Percentiles rank a stretch among this genome's conserved stretches.
These are phyloP conservation scores for Claviceps purpurea DNA, from an alignment of 2,329 filamentous ascomycete species.

Conservation along the genomic window DNA sequence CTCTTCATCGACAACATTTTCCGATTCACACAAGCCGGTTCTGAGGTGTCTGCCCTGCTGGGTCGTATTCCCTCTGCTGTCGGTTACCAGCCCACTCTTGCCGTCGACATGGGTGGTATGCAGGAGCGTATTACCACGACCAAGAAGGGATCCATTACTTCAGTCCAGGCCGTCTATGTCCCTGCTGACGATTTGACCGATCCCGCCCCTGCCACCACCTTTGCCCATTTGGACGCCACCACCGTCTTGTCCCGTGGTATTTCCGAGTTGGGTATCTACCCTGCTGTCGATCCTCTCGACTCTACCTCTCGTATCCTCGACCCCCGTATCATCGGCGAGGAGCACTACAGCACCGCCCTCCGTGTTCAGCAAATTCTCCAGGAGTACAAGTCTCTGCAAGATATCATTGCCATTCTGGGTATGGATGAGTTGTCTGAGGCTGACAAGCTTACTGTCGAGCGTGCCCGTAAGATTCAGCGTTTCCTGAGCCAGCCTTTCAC, in stretches of 20 bases:
- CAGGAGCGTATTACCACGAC: constrained; percentile 99
- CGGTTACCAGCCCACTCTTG: constrained; percentile 98
- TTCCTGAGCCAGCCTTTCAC: constrained; percentile 99
- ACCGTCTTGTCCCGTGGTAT: constrained; percentile 99
- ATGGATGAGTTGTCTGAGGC: constrained; percentile 99
- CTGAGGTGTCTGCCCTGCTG: constrained; percentile 96
- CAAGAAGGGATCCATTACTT: constrained; percentile 98
- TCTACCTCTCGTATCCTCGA: constrained; percentile 99
- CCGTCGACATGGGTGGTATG: constrained; percentile 98
- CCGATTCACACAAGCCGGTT: constrained; percentile 99
- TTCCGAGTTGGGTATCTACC: constrained; percentile 99
- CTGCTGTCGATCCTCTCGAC: constrained; percentile 97
- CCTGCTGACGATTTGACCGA: constrained; percentile 99
- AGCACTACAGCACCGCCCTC: constrained; percentile 92
- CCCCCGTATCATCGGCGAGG: constrained; percentile 93
- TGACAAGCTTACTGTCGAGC: constrained; percentile 99
- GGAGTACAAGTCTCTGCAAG: constrained; percentile 99
- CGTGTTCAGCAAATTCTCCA: constrained; percentile 98
- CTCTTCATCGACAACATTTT: constrained; percentile 99
- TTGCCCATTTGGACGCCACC: constrained; percentile 99
- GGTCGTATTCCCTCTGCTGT: constrained; percentile 99
- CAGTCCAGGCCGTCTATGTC: constrained; percentile 99
- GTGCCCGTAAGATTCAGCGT: constrained; percentile 99
- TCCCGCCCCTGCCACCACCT: constrained; percentile 97
- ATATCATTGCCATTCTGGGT: constrained; percentile 99